Base-by-base conservation (phyloP, 768 basidiomycete genomes). In the Russula brevipes region DNA sequence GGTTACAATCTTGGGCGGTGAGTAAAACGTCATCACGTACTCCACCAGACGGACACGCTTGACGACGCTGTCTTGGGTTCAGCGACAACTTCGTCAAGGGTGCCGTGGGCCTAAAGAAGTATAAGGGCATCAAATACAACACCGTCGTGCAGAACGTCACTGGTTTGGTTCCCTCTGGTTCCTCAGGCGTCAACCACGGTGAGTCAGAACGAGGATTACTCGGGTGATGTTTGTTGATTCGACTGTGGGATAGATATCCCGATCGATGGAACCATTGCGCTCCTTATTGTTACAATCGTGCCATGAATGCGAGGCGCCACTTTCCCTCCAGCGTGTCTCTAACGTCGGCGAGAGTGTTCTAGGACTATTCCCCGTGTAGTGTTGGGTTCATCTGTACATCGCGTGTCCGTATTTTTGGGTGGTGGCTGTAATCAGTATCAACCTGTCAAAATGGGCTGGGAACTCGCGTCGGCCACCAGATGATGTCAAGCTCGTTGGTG, bases 151-250 rank as follows among this genome's bases (percentile, higher is more conserved):
- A 76, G 67, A 80, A 80, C 54, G 50, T 87, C 30, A 80, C 80
- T 3, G 83, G 83, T 4, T 75, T 88, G 31, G 77, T 88, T 61
- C 68, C 80, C 3, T 65, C 81, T 5, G 86, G 87, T 4, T 72
- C 76, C 35, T 51, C 70, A 0, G 83, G 85, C 3, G 67, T 84
- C 24, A 82, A 84, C 61, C 82, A 82, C 41, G 81, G 82, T 84
- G 36, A 57, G 60, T 19, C 6, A 30, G 17, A 8, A 19, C 14
- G 30, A 45, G 39, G 24, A 30, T 19, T 44, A 19, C 12, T 1
- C 5, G 12, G n/a, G 53, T 36, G 36, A 10, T 33, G 8, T n/a
- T 11, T 42, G 8, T 41, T 55, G 4, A 54, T 17, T 30, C 14
- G 19, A 35, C 7, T 38, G 3, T 10, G 35, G 3, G 14, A 33